Evolutionary conservation across 2,329 filamentous ascomycete genomes (phyloP), one percentile per base, ranked within the genome.

Genomic region (Alternaria ethzedia): DNA sequence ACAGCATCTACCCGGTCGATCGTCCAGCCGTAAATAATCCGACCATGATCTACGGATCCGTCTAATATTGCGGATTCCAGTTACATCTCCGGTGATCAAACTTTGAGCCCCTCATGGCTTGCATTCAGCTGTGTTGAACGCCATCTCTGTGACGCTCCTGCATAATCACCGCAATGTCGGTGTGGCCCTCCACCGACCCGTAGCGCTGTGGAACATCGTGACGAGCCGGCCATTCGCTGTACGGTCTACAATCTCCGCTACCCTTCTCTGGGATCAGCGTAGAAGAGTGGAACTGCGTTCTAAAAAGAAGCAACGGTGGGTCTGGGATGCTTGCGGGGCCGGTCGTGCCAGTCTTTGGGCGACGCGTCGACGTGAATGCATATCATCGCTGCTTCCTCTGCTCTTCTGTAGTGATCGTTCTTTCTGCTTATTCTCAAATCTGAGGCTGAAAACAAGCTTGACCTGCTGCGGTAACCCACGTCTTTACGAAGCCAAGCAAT

Each of bases 311-410:
- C 45, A 61, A 61, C 32, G 25, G 20, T 49, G 58, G 54, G 41
- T 41, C 43, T 52, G 41, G 32, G 30, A 50, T 54, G 23, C 28
- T 50, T 64, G 61, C 61, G 61, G 61, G 61, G 61, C 61, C 61
- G 61, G 28, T 44, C 41, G 21, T 20, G 41, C 26, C 41, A 50
- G 15, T 26, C 25, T 51, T 44, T 26, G 30, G 49, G 46, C 43
- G 56, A 41, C 36, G 36, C 28, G 56, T 54, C 50, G 11, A 47
- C 12, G 20, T 64, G 52, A 54, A 25, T 47, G 46, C 58, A 64
- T 61, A 57, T 57, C 13, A 61, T 12, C 12, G 41, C 54, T n/a
- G 52, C 30, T 45, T 46, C 49, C 47, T 57, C 58, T 52, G 15
- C 28, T 51, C 12, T 45, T 44, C 21, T 45, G 49, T 43, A 6